These are phyloP conservation scores for Collybiopsis luxurians DNA, from an alignment of 768 basidiomycete genomes.

Conservation along the genomic window DNA sequence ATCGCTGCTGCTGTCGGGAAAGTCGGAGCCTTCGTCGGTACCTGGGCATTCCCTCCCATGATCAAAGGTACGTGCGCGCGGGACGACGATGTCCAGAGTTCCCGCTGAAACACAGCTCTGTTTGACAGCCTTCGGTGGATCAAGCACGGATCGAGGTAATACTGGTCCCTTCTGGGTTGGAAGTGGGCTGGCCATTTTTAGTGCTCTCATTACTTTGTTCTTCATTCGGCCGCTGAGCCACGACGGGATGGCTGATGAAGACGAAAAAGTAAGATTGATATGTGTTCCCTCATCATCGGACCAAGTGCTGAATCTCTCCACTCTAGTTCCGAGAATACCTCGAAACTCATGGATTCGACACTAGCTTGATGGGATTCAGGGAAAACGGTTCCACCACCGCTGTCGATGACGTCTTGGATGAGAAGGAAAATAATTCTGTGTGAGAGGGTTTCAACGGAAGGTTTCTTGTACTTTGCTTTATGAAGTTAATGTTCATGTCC, in stretches of 20 bases:
- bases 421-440: no score
- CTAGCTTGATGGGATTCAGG: constrained; percentile 61
- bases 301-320: not conserved
- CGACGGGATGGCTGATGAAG: constrained; percentile 81
- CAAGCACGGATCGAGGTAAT: constrained; percentile 50
- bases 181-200: constrained; percentile 78
- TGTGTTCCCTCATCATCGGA: not conserved
- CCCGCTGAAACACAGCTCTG: no score
- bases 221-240: constrained; percentile 72
- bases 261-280: constrained; percentile 46
- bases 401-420: constrained; percentile 3
- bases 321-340: constrained; percentile 80
- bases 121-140: constrained; percentile 59
- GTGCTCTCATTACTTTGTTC: constrained; percentile 69
- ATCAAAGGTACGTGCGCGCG: constrained; percentile 54
- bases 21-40: constrained; percentile 80
- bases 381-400: not conserved
- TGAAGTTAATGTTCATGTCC: no score
- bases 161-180: constrained; percentile 89
- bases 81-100: no score
- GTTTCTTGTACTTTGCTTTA: no score
- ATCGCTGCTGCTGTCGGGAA: constrained; percentile 85
- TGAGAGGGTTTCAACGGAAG: no score
- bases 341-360: constrained; percentile 76
- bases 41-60: constrained; percentile 73